A percentile compares a stretch with the other conserved stretches of the same genome.
Conservation (phyloP, 2,329 filamentous ascomycete genomes). For the Ceratocystis harringtonii region DNA sequence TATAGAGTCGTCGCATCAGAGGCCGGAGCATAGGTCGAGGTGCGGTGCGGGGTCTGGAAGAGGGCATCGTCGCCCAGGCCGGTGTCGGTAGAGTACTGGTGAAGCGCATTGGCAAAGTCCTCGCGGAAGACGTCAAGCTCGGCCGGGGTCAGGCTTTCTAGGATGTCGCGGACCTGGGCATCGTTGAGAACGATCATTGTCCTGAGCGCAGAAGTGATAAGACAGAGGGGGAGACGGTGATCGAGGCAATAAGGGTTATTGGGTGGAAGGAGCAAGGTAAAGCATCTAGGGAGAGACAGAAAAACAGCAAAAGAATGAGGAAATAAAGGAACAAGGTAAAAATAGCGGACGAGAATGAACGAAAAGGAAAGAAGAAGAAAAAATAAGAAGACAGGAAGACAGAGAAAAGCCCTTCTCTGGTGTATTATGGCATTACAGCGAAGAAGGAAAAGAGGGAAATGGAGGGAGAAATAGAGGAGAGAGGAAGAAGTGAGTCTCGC, state of each 20-base stretch:
- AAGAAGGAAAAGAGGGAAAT: neutral
- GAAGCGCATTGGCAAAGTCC: conserved; percentile 36
- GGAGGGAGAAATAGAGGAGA: neutral
- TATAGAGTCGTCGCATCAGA: conserved; percentile 50
- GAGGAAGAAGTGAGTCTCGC: neutral
- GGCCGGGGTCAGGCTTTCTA: conserved; percentile 37
- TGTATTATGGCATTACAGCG: neutral
- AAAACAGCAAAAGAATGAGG: neutral
- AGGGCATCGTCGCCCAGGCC: conserved; percentile 30
- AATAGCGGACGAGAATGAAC: neutral
- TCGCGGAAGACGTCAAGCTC: conserved; percentile 40
- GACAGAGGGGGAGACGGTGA: neutral
- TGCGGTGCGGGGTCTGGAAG: conserved; percentile 42
- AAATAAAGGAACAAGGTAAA: neutral
- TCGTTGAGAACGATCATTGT: conserved; percentile 44
- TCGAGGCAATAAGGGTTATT: neutral
- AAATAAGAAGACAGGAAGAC: neutral
- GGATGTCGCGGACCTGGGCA: conserved; percentile 37
- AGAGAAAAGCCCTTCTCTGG: too few relatives aligned
- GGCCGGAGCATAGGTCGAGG: conserved; percentile 31
- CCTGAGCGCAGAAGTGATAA: conserved; percentile 19
- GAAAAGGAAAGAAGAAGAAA: neutral
- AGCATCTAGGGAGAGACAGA: neutral
- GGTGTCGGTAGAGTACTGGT: conserved; percentile 46
- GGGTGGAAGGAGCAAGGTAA: neutral